Evolutionary conservation across 2,329 filamentous ascomycete species (phyloP), one percentile per base, ranked within the genome.

Genomic region (Diaporthe velutina): DNA sequence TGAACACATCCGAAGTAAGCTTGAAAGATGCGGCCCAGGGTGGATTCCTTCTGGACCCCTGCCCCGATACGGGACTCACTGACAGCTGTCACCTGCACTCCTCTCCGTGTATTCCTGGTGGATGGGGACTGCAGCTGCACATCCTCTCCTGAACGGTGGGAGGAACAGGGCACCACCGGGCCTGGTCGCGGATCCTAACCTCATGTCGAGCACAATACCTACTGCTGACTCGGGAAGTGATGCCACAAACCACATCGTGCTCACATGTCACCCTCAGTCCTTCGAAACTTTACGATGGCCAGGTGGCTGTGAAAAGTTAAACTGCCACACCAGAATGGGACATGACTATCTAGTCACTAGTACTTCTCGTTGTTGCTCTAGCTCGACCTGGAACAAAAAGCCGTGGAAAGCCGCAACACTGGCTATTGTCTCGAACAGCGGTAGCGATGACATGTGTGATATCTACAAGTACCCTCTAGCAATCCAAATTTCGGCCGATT

Each of bases 1-100:
- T 72, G 64, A 68, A 68, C 64, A 38, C 33, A 54, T 68, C 64
- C 64, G 64, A 68, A 68, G 64, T 68, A 68, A 68, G 64, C 57
- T 64, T 72, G 61, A 66, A 68, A 73, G 75, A 70, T 64, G 61
- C 70, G 68, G 60, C 61, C 60, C 73, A 57, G 57, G 57, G 60
- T 40, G 54, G 67, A 54, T 35, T 60, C 42, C 54, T 28, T 25
- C 50, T 19, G 50, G 42, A 13, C 60, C 74, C 68, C 61, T 67
- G 72, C 52, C n/a, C 57, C 72, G 72, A 73, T 33, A 71, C 52
- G 45, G 38, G 50, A 61, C 67, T 70, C 48, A 22, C 74, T 76
- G 74, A 76, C 74, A 76, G 74, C 72, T 76, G 74, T 76, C 74
- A 76, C n/a, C n/a, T n/a, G n/a, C n/a, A n/a, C 61, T 58, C 35